Evolutionary conservation across 202 grass and related monocot species (phyloP), one percentile per base, ranked within the genome.

Genomic region (Zizania palustris): DNA sequence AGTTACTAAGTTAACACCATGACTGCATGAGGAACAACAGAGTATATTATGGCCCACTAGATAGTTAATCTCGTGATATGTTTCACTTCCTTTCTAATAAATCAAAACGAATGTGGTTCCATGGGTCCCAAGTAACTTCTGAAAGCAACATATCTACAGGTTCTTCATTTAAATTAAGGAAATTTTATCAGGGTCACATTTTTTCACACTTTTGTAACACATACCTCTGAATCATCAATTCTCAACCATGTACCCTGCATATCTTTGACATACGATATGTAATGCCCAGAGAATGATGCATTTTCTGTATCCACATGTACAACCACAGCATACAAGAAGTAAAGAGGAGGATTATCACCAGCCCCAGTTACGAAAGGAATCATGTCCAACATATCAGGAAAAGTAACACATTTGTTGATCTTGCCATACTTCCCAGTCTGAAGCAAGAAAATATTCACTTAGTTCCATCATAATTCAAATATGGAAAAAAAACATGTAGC

Each of bases 341-440:
- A 99, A 66, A 96, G 96, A 51, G 96, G 96, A 53, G 96, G 96
- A 6, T 83, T 94, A 66, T 99, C 96, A 65, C 85, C 92, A 67
- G 92, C 78, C 7, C 96, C 92, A 39, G 91, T 96, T 63, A 99
- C 89, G 79, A 93, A 99, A 74, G 96, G 96, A 82, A 99, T 87
- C 96, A 99, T 99, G 83, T 99, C 96, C 87, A 99, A 85, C 91
- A 96, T 89, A 56, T 99, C 96, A 58, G 91, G 92, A 77, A 99
- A 99, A 45, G 96, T 96, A 45, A 99, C 96, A 41, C 96, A 99
- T 87, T 99, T 99, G 77, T 99, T 99, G 80, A 99, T 99, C 89
- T 99, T 99, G 34, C 96, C 96, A 3, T 95, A 99, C 79, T 96
- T 95, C 71, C 96, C 96, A 87, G 96, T 83, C 96, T 99, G 80